Evolutionary conservation across 192 early-diverging fungal genomes (phyloP).

Genomic region (Podila verticillata): DNA sequence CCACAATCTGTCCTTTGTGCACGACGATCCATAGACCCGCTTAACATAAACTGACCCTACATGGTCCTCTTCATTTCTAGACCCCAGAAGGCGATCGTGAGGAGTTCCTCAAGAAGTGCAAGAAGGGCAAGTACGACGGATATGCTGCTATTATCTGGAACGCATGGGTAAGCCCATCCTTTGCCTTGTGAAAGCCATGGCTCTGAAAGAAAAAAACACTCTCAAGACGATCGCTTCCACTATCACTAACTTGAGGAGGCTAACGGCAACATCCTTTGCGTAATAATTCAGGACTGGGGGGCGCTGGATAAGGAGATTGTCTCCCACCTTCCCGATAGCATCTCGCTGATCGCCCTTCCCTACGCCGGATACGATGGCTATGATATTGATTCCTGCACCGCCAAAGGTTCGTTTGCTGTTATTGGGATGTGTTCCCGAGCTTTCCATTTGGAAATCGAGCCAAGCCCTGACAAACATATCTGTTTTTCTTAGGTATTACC

Average conservation of each 20-base stretch:
- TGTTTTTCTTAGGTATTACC: constrained; percentile 34
- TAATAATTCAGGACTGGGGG: background rate
- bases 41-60: background rate
- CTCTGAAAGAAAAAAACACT: background rate
- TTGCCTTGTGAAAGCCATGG: too few species aligned
- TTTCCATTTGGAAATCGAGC: background rate
- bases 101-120: constrained; percentile 23
- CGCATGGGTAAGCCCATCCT: background rate
- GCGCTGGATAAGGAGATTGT: constrained; percentile 7
- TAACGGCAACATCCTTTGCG: background rate
- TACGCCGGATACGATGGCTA: constrained; percentile 52
- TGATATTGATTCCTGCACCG: constrained; percentile 53
- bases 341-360: constrained; percentile 30
- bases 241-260: background rate
- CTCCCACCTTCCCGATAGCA: constrained; percentile 8
- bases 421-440: background rate
- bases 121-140: constrained; percentile 48
- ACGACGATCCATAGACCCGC: too few species aligned
- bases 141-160: constrained; percentile 42
- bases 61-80: background rate
- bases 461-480: background rate
- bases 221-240: background rate
- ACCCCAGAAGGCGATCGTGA: constrained; percentile 24
- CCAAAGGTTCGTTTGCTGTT: constrained; percentile 21
- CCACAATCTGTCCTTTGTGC: background rate